These are phyloP conservation scores for Steccherinum ochraceum DNA, from an alignment of 768 basidiomycete species.

Conservation along the genomic window DNA sequence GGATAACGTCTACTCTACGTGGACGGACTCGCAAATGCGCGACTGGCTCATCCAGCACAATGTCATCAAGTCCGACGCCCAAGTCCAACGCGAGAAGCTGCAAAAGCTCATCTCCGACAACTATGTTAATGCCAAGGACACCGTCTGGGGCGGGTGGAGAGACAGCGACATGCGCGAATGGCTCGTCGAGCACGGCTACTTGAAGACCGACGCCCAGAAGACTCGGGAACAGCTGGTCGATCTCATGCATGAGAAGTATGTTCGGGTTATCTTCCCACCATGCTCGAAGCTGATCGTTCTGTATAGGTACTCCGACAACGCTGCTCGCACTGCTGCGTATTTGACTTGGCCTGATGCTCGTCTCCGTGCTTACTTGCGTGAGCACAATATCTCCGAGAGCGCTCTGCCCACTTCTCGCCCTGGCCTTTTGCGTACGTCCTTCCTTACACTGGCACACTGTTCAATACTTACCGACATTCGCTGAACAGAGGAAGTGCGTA, in stretches of 20 bases:
- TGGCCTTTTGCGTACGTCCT: conserved; percentile 64
- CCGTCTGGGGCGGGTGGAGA: conserved; percentile 62
- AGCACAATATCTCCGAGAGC: conserved; percentile 68
- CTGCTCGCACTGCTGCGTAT: conserved; percentile 51
- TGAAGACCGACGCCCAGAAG: conserved; percentile 46
- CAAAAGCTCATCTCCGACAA: conserved; percentile 66
- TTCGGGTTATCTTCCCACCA: neutral
- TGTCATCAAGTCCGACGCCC: conserved; percentile 57
- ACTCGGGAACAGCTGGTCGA: conserved; percentile 73
- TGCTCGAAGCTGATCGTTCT: neutral
- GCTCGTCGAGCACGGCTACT: conserved; percentile 68
- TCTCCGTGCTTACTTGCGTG: conserved; percentile 81
- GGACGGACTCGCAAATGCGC: conserved; percentile 53
- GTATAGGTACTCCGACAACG: conserved; percentile 47
- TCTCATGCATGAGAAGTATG: conserved; percentile 66
- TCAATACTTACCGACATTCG: neutral
- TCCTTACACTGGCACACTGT: neutral
- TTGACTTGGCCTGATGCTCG: conserved; percentile 91
- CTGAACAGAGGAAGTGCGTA: conserved; percentile 61
- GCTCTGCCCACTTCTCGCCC: conserved; percentile 59
- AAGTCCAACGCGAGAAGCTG: conserved; percentile 65
- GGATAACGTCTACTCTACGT: conserved; percentile 54
- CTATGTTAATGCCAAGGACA: conserved; percentile 55
- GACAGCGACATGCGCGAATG: conserved; percentile 68
- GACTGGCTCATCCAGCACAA: conserved; percentile 77